Evolutionary conservation across 805 yeast species (phyloP).

Genomic region (Pichia deserticola): DNA sequence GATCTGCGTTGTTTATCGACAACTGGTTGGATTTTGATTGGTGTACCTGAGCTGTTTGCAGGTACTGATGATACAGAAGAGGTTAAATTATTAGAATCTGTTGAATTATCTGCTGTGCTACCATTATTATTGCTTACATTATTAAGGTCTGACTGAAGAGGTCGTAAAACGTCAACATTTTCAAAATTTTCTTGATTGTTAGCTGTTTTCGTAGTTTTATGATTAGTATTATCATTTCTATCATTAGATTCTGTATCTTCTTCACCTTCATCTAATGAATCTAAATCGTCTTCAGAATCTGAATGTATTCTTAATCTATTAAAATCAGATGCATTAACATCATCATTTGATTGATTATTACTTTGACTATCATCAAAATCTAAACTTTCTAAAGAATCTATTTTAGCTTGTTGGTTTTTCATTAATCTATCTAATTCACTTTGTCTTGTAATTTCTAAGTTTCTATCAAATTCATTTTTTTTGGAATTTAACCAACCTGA

Average conservation of each 20-base stretch:
- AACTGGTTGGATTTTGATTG: slow-evolving; percentile 44
- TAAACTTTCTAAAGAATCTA: background rate
- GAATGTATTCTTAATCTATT: slow-evolving; percentile 7
- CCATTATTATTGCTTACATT: background rate
- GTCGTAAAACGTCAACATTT: slow-evolving; percentile 7
- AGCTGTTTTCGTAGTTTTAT: slow-evolving; percentile 22
- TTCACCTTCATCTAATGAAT: slow-evolving; percentile 9
- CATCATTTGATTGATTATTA: background rate
- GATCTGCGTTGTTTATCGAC: slow-evolving; percentile 65
- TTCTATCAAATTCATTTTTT: slow-evolving; percentile 5
- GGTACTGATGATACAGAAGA: slow-evolving; percentile 23
- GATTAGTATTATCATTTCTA: slow-evolving; percentile 13
- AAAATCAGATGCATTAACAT: slow-evolving; percentile 7
- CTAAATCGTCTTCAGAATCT: slow-evolving; percentile 32
- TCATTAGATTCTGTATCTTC: slow-evolving; percentile 13
- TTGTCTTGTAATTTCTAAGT: slow-evolving; percentile 10
- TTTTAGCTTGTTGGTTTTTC: slow-evolving; percentile 12
- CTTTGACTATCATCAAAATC: background rate
- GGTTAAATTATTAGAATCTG: slow-evolving; percentile 9
- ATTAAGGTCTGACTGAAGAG: slow-evolving; percentile 6
- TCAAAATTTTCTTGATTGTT: slow-evolving; percentile 12
- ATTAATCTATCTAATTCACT: slow-evolving; percentile 10
- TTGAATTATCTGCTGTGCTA: background rate
- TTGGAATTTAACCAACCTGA: slow-evolving; percentile 9
- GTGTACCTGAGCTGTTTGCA: slow-evolving; percentile 17